Percentiles rank a stretch among this genome's conserved stretches.
Evolutionary conservation across 768 basidiomycete species (phyloP).

Genomic region (Tricholoma sp.): DNA sequence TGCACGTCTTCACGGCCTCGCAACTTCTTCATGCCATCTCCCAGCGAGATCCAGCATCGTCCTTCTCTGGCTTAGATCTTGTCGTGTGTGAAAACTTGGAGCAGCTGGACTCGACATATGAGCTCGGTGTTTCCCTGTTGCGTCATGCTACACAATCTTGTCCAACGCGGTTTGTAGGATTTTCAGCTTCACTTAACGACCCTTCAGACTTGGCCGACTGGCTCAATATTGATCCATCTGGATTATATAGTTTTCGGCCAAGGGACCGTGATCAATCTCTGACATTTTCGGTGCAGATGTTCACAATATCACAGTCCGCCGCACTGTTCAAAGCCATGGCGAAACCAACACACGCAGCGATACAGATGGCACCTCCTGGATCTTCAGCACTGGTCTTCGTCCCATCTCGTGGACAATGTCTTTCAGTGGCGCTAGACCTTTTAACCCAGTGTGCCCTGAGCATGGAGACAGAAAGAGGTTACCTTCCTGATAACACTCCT

Average conservation of each 20-base stretch:
- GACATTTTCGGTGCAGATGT: constrained; percentile 62
- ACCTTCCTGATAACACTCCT: constrained; percentile 47
- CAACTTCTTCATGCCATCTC: constrained; percentile 43
- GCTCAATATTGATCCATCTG: constrained; percentile 64
- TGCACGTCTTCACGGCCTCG: constrained; percentile 55
- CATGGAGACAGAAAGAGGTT: constrained; percentile 63
- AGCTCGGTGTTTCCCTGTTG: constrained; percentile 73
- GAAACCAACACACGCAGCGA: constrained; percentile 81
- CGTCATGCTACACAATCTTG: constrained; percentile 57
- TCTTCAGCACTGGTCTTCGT: constrained; percentile 79
- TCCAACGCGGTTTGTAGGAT: constrained; percentile 70
- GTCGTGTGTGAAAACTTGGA: constrained; percentile 86
- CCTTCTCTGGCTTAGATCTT: constrained; percentile 46
- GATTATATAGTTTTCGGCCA: constrained; percentile 74
- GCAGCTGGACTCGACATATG: constrained; percentile 74
- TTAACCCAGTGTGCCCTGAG: constrained; percentile 84
- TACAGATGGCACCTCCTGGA: constrained; percentile 39
- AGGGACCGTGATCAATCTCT: constrained; percentile 80
- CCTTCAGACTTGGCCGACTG: constrained; percentile 77
- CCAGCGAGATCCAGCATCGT: constrained; percentile 18
- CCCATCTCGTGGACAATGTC: constrained; percentile 77
- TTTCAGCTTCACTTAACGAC: constrained; percentile 77
- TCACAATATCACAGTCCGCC: constrained; percentile 82
- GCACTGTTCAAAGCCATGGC: constrained; percentile 89
- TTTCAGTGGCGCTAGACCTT: constrained; percentile 70